A percentile compares a stretch with the other conserved stretches of the same genome.
phyloP scores from a whole-genome alignment of 257 asterid genomes.

The Asclepias syriaca region DNA sequence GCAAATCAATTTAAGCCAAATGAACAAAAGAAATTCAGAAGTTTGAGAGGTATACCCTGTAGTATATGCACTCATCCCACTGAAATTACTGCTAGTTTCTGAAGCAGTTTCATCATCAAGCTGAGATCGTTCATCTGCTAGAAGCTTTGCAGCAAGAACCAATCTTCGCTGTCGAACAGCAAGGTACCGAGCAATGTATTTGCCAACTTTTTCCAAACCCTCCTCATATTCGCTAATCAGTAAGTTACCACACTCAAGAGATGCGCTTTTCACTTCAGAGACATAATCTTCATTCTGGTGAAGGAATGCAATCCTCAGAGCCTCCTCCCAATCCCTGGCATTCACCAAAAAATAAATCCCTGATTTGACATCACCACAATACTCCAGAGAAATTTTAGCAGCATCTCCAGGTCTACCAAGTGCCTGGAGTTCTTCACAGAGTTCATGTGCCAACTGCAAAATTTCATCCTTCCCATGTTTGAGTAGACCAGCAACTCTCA shows the following conservation, averaged over 20 bases:
- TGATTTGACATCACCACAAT: constrained; percentile 64
- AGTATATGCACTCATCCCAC: constrained; percentile 99
- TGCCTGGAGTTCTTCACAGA: constrained; percentile 86
- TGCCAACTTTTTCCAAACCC: constrained; percentile 87
- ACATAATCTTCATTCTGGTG: constrained; percentile 66
- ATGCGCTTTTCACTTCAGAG: constrained; percentile 58
- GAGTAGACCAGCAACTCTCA: constrained; percentile 80
- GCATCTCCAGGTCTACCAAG: constrained; percentile 90
- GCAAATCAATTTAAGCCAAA: background rate
- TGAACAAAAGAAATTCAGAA: background rate
- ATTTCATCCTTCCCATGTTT: constrained; percentile 66
- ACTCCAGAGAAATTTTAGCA: constrained; percentile 80
- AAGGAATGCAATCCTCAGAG: constrained; percentile 72
- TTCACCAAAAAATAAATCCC: constrained; percentile 59
- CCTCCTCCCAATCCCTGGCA: constrained; percentile 97
- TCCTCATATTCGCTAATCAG: constrained; percentile 69
- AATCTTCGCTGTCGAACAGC: constrained; percentile 94
- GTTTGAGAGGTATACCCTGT: constrained; percentile 51
- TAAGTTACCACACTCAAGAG: constrained; percentile 69
- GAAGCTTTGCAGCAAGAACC: constrained; percentile 79
- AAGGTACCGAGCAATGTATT: constrained; percentile 76
- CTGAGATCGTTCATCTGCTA: constrained; percentile 59
- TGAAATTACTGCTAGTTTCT: constrained; percentile 85
- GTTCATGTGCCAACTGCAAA: constrained; percentile 78
- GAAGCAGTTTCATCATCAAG: constrained; percentile 91